phyloP scores from a whole-genome alignment of 768 basidiomycete species.

The Rubroboletus satanas region DNA sequence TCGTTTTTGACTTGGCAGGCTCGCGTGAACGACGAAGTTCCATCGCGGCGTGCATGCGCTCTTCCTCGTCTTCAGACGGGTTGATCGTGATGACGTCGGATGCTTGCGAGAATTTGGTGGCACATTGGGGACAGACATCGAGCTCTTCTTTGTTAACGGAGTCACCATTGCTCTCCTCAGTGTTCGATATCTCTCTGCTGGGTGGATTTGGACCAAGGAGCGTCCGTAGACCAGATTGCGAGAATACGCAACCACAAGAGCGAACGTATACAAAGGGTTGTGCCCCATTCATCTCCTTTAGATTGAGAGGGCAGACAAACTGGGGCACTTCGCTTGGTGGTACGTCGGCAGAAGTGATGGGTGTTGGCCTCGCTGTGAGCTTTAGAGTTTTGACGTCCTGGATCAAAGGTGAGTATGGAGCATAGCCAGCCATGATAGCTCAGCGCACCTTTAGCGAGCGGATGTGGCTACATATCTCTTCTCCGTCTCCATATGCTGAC shows the following conservation, averaged over 20 bases:
- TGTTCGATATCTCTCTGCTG: constrained; percentile 20
- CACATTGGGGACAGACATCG: constrained; percentile 75
- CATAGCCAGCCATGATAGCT: background rate
- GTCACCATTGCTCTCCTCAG: constrained; percentile 27
- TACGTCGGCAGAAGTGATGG: constrained; percentile 31
- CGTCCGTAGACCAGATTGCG: constrained; percentile 75
- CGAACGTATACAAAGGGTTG: constrained; percentile 86
- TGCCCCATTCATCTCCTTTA: constrained; percentile 92
- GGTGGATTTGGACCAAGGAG: constrained; percentile 32
- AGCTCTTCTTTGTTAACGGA: constrained; percentile 33
- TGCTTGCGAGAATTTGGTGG: constrained; percentile 55
- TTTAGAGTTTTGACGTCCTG: constrained; percentile 85
- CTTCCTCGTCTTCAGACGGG: constrained; percentile 63
- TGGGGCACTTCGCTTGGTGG: constrained; percentile 50
- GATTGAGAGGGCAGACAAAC: constrained; percentile 88
- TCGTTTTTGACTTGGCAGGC: constrained; percentile 47
- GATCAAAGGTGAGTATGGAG: background rate
- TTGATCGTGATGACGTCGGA: constrained; percentile 65
- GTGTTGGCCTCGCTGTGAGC: constrained; percentile 70
- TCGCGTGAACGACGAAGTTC: constrained; percentile 53
- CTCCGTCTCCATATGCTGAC: constrained; percentile 83
- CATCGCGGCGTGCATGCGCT: constrained; percentile 54
- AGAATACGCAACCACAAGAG: constrained; percentile 89
- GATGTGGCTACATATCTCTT: constrained; percentile 89
- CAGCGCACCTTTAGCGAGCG: constrained; percentile 77